Base-by-base conservation (phyloP, 2,329 filamentous ascomycete species). In the Chaetoscypha palmicola region DNA sequence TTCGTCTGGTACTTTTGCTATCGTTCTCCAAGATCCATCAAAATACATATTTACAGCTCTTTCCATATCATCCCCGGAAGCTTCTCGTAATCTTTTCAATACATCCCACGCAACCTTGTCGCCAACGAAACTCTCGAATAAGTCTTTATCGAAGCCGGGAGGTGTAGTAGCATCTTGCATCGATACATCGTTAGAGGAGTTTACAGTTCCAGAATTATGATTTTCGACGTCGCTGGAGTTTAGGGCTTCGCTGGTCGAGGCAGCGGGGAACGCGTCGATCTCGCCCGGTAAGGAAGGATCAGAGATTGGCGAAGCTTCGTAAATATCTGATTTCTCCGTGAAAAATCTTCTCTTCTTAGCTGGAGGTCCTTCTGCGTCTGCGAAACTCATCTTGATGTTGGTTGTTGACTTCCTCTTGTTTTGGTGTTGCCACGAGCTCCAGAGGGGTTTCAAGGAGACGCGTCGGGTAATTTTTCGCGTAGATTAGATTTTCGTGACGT, bases 31-130 rank as follows among this genome's bases (percentile, higher is more conserved):
- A 3, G 79, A 83, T 16, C 79, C 79, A 49, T 85, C 81, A 49
- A 83, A 76, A 57, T 81, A 85, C 74, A 83, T 82, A 47, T 82
- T 82, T 45, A 83, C 73, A 5, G 80, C 80, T 48, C 71, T 69
- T 55, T 83, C 75, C 12, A 83, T 67, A 48, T 79, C 69, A 41
- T 74, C 66, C 19, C 72, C 72, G 42, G 78, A 81, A 33, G 69
- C 68, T 7, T 70, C 64, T n/a, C 68, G 68, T 16, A 85, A 69
- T 3, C 68, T 60, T 5, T 64, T 62, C 38, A 83, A 55, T 1
- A 69, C 62, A 19, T 76, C 67, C 0, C 66, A 47, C 5, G 67
- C 60, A 16, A 84, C 67, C 40, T 73, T 73, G 45, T 74, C 71
- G 26, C 79, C 79, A 17, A 83, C 64, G 47, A 84, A 74, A 45